Evolutionary conservation across 805 yeast genomes (phyloP), one percentile per base, ranked within the genome.

Genomic region (Starmerella vitae): DNA sequence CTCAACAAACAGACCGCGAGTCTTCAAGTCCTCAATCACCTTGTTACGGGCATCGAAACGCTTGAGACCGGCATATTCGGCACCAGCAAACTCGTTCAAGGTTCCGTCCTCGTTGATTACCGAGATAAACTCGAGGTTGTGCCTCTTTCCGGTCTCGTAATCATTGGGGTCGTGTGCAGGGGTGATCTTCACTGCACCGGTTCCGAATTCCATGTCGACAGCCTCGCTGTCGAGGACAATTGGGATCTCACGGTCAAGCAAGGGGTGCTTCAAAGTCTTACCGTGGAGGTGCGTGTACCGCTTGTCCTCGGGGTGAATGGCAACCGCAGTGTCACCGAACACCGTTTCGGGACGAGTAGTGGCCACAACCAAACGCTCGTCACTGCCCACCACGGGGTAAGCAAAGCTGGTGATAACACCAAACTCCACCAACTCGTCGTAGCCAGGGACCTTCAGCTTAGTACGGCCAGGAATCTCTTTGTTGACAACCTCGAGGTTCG

Each of bases 121-220:
- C 64, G 84, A 86, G 64, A 91, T 71, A 55, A 84, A 74, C 59
- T 84, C 94, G 54, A 91, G 70, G 56, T 74, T 67, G 62, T 84
- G 82, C 67, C 98, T 85, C 67, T 82, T 86, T 67, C 98, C 98
- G 39, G 95, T 84, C 57, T 68, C 71, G 71, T 83, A 85, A 83
- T 91, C 98, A 71, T 91, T 91, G 55, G 76, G 80, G 65, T 91
- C 98, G 63, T 91, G 98, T 32, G 94, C 96, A 44, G 98, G 98
- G 12, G 98, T 91, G 59, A 91, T 91, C 66, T 91, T 91, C 46
- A 91, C 98, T 35, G 98, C 98, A 78, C 98, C 98, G 46, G 98
- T 91, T 71, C 98, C 98, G 52, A 91, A 91, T 61, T 82, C 94
- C 97, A 91, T 91, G 62, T 91, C 98, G 48, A 91, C 98, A 30